Percentiles rank a stretch among this genome's conserved stretches.
phyloP scores from a whole-genome alignment of 345 rosid species.

The Pistacia vera region DNA sequence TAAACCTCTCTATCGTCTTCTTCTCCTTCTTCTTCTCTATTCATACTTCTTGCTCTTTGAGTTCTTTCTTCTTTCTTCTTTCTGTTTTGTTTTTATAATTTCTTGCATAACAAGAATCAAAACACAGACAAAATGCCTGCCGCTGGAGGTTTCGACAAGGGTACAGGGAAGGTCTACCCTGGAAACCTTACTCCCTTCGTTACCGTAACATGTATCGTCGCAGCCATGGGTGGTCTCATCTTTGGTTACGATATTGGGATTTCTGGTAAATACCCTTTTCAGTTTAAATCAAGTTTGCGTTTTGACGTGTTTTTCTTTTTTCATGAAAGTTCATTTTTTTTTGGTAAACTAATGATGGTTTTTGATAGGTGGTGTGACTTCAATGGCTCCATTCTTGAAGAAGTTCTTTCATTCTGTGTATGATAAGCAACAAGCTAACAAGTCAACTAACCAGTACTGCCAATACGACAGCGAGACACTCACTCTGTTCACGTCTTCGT shows the following conservation, averaged over 20 bases:
- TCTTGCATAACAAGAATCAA: not conserved
- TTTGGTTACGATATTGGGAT: conserved; percentile 97
- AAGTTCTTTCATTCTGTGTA: conserved; percentile 75
- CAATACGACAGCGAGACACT: conserved; percentile 68
- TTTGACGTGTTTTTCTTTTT: not conserved
- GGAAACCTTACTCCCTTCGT: conserved; percentile 86
- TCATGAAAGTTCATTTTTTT: not conserved
- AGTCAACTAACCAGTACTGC: conserved; percentile 72
- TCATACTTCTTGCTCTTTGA: not conserved
- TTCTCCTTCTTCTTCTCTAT: not conserved
- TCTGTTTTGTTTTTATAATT: not conserved
- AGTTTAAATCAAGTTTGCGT: not conserved
- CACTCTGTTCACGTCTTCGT: conserved; percentile 91
- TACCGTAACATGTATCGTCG: conserved; percentile 75
- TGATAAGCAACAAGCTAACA: conserved; percentile 44
- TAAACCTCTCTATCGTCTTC: conserved; percentile 18
- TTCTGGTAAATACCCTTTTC: conserved; percentile 53
- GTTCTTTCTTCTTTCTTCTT: not conserved
- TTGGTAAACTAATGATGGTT: not conserved
- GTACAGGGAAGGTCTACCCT: conserved; percentile 62
- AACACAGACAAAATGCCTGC: conserved; percentile 43
- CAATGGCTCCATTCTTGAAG: conserved; percentile 70
- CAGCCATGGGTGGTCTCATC: conserved; percentile 99
- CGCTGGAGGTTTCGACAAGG: conserved; percentile 57
- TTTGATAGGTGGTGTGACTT: conserved; percentile 83